phyloP scores from a whole-genome alignment of 2,329 filamentous ascomycete species.

The Aspergillus ruber region DNA sequence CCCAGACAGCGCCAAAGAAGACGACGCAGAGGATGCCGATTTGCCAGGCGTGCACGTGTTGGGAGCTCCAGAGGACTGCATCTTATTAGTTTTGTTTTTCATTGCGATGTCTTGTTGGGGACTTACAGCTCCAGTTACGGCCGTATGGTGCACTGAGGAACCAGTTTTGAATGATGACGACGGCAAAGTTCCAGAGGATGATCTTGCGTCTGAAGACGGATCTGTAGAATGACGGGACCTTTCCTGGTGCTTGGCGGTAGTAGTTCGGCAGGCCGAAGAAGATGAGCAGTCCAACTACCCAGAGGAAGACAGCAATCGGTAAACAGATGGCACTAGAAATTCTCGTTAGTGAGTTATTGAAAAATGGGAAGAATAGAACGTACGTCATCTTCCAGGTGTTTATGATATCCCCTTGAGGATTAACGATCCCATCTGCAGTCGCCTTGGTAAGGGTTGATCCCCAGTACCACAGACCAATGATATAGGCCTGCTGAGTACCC shows the following conservation, averaged over 20 bases:
- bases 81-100: background rate
- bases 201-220: slow-evolving; percentile 58
- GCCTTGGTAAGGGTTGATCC: slow-evolving; percentile 49
- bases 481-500: slow-evolving; percentile 61
- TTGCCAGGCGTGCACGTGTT: slow-evolving; percentile 51
- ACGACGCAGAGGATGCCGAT: slow-evolving; percentile 46
- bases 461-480: slow-evolving; percentile 62
- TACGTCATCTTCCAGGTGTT: slow-evolving; percentile 42
- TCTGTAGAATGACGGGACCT: slow-evolving; percentile 59
- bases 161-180: slow-evolving; percentile 61
- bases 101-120: background rate
- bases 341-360: slow-evolving; percentile 13
- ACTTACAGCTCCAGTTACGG: slow-evolving; percentile 57
- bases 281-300: slow-evolving; percentile 49
- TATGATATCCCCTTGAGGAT: slow-evolving; percentile 30
- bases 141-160: slow-evolving; percentile 61
- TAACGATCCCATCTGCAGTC: slow-evolving; percentile 36
- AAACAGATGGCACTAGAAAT: slow-evolving; percentile 45
- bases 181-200: slow-evolving; percentile 60
- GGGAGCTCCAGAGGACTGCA: slow-evolving; percentile 51
- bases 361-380: slow-evolving; percentile 5
- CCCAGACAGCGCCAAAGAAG: slow-evolving; percentile 54
- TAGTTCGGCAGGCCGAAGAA: slow-evolving; percentile 60
- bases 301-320: slow-evolving; percentile 54
- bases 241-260: slow-evolving; percentile 59